Conservation (phyloP, 805 yeast species). For the Kregervanrija delftensis region DNA sequence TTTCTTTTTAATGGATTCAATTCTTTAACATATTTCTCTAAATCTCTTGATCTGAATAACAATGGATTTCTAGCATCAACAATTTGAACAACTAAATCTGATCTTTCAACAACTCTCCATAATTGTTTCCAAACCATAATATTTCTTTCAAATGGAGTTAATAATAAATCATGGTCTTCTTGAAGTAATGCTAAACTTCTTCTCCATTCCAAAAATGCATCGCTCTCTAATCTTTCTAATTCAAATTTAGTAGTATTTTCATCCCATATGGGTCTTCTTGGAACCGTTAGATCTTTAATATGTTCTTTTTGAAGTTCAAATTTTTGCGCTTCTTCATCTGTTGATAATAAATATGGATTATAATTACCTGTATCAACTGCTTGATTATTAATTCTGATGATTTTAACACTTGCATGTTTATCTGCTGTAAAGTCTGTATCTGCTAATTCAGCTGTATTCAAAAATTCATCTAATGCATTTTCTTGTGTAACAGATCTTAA, state of each 20-base stretch:
- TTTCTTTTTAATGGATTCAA: conserved; percentile 70
- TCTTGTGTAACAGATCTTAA: conserved; percentile 93
- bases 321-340: conserved; percentile 57
- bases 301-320: conserved; percentile 59
- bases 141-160: conserved; percentile 96
- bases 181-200: conserved; percentile 79
- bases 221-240: conserved; percentile 81
- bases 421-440: conserved; percentile 96
- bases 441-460: conserved; percentile 91
- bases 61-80: conserved; percentile 96
- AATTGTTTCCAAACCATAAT: conserved; percentile 97
- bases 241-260: conserved; percentile 62
- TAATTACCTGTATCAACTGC: conserved; percentile 53
- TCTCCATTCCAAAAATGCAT: conserved; percentile 92
- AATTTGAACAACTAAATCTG: conserved; percentile 90
- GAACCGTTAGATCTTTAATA: conserved; percentile 70
- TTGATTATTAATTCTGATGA: conserved; percentile 67
- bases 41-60: conserved; percentile 80
- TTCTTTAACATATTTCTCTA: conserved; percentile 73
- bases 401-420: conserved; percentile 71
- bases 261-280: conserved; percentile 89
- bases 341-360: conserved; percentile 56
- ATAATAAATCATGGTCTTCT: conserved; percentile 73
- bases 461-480: conserved; percentile 85
- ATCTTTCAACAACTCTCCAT: conserved; percentile 96